These are phyloP conservation scores for Tricholoma bakamatsutake DNA, from an alignment of 768 basidiomycete genomes.

Conservation along the genomic window DNA sequence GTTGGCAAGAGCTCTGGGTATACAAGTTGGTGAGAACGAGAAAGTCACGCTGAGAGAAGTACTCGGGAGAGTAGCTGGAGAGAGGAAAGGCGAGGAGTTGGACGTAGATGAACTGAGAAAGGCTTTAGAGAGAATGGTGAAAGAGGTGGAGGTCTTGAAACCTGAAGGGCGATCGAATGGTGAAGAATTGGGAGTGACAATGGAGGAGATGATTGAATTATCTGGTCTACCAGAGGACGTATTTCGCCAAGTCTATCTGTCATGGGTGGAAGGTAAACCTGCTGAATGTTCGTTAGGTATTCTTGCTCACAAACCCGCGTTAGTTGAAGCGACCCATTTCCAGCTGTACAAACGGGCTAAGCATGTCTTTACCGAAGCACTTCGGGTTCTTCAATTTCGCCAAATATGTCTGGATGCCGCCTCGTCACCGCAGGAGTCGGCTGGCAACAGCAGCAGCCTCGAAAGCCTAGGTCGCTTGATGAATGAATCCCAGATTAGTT, in stretches of 20 bases:
- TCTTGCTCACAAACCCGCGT: not conserved
- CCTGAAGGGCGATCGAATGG: slow-evolving; percentile 27
- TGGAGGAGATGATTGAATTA: slow-evolving; percentile 69
- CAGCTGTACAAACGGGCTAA: slow-evolving; percentile 77
- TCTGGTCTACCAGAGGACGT: slow-evolving; percentile 47
- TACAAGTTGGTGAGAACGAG: slow-evolving; percentile 37
- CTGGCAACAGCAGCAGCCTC: slow-evolving; percentile 27
- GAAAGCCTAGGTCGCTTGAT: slow-evolving; percentile 61
- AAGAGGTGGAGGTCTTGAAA: slow-evolving; percentile 48
- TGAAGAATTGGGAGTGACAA: slow-evolving; percentile 55
- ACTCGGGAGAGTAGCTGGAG: slow-evolving; percentile 48
- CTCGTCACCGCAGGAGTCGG: slow-evolving; percentile 11
- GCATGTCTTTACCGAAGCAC: slow-evolving; percentile 78
- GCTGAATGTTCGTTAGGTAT: not conserved
- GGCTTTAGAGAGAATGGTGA: slow-evolving; percentile 41
- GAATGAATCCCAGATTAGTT: slow-evolving; percentile 74
- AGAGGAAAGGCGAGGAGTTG: slow-evolving; percentile 40
- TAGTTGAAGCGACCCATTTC: slow-evolving; percentile 78
- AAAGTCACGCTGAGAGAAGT: slow-evolving; percentile 65
- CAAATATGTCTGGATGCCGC: slow-evolving; percentile 50
- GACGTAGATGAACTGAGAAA: slow-evolving; percentile 38
- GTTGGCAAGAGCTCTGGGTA: slow-evolving; percentile 53
- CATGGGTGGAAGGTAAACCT: slow-evolving; percentile 70
- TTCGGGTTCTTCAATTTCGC: slow-evolving; percentile 76
- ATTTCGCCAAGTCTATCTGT: slow-evolving; percentile 67